Base-by-base conservation (phyloP, 2,329 filamentous ascomycete genomes). In the Davidsoniella neocaledoniae region DNA sequence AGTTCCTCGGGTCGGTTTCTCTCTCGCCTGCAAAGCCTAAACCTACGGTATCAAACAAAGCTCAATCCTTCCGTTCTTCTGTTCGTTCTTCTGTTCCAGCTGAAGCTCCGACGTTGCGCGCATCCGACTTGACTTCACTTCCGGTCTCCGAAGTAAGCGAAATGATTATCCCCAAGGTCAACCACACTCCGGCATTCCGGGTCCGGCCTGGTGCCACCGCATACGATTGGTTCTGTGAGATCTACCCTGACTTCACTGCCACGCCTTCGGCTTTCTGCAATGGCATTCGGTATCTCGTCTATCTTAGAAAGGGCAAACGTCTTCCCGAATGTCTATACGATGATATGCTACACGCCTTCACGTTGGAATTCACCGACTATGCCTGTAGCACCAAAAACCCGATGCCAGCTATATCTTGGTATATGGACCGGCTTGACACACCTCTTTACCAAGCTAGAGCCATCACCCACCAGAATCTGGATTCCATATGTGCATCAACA, bases 301-400 rank as follows among this genome's bases (percentile, higher is more conserved):
- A 62, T 47, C 59, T 71, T 1, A 59, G 61, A 40, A 56, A 59
- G 21, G 55, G 59, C 10, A 59, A 60, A 7, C 47, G 55, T 4
- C 56, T 74, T 16, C 62, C 64, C 10, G 63, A 65, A 21, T 71
- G 61, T 48, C 56, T 73, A 0, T 76, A 68, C 52, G 74, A 77
- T 55, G 73, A 76, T 49, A 72, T 75, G 48, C 66, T 77, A 26
- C 61, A 66, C 6, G 57, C 60, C 2, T 74, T 69, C 46, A 61
- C 65, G 1, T 58, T 57, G 1, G 63, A 66, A 1, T 77, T 66
- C 54, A 54, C 65, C 5, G 54, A 57, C 0, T 74, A 75, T 49
- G 62, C 68, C 21, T 56, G 58, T 5, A 53, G 54, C 2, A 54
- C 37, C 16, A 48, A 38, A 47, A 48, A 61, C 19, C 54, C 62